These are phyloP conservation scores for Coriolopsis trogii DNA, from an alignment of 1,284 basidiomycete species.

Conservation along the genomic window DNA sequence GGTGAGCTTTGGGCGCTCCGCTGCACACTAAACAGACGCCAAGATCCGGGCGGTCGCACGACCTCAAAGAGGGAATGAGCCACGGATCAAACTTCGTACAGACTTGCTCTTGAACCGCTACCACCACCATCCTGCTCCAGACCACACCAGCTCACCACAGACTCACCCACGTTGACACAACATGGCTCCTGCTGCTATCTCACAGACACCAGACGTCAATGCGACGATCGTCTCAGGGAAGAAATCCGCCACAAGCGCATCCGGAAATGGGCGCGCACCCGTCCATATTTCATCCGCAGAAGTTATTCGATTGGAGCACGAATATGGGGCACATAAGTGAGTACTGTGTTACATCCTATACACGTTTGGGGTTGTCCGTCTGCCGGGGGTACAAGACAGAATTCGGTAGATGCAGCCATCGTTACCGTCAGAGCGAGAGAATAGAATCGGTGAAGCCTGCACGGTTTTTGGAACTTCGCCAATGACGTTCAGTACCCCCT, in stretches of 20 bases:
- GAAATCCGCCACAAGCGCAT: conserved; percentile 5
- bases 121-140: conserved; percentile 15
- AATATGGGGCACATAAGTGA: conserved; percentile 89
- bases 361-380: conserved; percentile 11
- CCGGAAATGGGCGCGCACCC: conserved; percentile 21
- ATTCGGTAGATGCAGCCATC: neutral
- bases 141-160: neutral
- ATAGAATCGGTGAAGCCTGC: conserved; percentile 7
- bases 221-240: conserved; percentile 10
- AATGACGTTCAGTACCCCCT: conserved; percentile 9
- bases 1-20: neutral
- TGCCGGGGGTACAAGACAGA: neutral
- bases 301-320: conserved; percentile 82
- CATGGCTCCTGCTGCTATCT: conserved; percentile 22
- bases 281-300: conserved; percentile 56
- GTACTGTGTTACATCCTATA: conserved; percentile 37
- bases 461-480: neutral
- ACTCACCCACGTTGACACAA: neutral
- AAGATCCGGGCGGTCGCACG: conserved; percentile 19
- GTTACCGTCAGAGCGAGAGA: conserved; percentile 4
- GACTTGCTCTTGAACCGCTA: conserved; percentile 11
- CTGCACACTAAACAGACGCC: conserved; percentile 10
- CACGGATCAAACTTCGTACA: conserved; percentile 12
- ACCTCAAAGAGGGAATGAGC: conserved; percentile 10
- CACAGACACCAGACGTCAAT: conserved; percentile 4